Evolutionary conservation across 331 rosid genomes (phyloP).

Genomic region (Erythrophleum ivorense): DNA sequence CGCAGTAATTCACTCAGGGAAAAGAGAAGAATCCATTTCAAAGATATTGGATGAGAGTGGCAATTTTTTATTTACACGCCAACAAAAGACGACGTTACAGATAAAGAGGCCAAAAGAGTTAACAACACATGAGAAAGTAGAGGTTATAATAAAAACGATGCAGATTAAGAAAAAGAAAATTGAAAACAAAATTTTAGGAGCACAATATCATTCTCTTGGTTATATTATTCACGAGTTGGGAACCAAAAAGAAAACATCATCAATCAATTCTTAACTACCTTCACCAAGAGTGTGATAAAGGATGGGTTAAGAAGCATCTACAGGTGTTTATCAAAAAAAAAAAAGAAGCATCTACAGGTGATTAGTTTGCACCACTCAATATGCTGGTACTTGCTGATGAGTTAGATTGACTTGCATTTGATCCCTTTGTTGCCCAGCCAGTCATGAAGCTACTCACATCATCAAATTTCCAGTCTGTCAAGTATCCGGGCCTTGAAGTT

Average conservation of each 20-base stretch:
- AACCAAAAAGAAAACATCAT: no score
- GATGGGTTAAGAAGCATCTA: constrained; percentile 46
- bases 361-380: constrained; percentile 35
- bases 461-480: constrained; percentile 67
- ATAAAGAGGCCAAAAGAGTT: not conserved
- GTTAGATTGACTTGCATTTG: constrained; percentile 34
- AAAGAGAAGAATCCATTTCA: not conserved
- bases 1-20: no score
- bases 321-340: no score
- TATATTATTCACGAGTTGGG: no score
- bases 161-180: not conserved
- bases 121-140: not conserved
- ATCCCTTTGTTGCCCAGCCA: constrained; percentile 29
- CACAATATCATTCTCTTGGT: not conserved
- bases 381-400: constrained; percentile 50
- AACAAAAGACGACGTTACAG: not conserved
- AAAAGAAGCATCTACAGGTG: constrained; percentile 38
- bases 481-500: constrained; percentile 70
- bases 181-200: constrained; percentile 11
- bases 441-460: constrained; percentile 45
- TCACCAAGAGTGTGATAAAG: constrained; percentile 32
- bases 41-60: not conserved
- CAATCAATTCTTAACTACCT: no score
- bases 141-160: not conserved
- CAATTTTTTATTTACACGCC: not conserved